Percentiles rank a stretch among this genome's conserved stretches.
Conservation (phyloP, 140 eudicot species). For the Oenanthe javanica region DNA sequence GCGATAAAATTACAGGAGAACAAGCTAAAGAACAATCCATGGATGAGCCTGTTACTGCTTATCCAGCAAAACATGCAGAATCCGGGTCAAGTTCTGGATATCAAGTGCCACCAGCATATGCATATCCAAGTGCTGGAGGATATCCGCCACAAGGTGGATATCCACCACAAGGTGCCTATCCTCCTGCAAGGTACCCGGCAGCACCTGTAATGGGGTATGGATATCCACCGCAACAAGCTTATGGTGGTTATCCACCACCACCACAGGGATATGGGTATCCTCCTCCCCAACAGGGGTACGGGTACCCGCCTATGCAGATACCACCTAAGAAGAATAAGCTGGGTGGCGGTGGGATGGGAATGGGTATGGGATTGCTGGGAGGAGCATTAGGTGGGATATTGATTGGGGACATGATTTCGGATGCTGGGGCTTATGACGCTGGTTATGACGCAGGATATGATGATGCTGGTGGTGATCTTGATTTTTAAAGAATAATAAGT, state of each 20-base stretch:
- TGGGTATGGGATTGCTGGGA: slow-evolving; percentile 54
- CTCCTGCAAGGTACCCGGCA: background rate
- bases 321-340: slow-evolving; percentile 34
- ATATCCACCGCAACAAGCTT: slow-evolving; percentile 30
- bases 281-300: slow-evolving; percentile 30
- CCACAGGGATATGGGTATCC: slow-evolving; percentile 18
- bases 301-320: slow-evolving; percentile 36
- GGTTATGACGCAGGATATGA: slow-evolving; percentile 32
- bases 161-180: background rate
- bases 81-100: slow-evolving; percentile 40
- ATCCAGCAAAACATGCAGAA: slow-evolving; percentile 21
- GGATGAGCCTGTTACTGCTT: slow-evolving; percentile 32
- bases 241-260: slow-evolving; percentile 25
- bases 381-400: slow-evolving; percentile 53
- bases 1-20: slow-evolving; percentile 21
- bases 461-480: background rate
- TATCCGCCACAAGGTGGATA: background rate
- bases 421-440: slow-evolving; percentile 26
- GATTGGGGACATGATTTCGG: slow-evolving; percentile 50
- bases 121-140: background rate
- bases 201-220: slow-evolving; percentile 29
- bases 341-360: slow-evolving; percentile 41
- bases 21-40: slow-evolving; percentile 2
- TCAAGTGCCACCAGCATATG: slow-evolving; percentile 24
- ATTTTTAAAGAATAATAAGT: background rate